Evolutionary conservation across 768 basidiomycete genomes (phyloP), one percentile per base, ranked within the genome.

Genomic region (Pulveroboletus frians): DNA sequence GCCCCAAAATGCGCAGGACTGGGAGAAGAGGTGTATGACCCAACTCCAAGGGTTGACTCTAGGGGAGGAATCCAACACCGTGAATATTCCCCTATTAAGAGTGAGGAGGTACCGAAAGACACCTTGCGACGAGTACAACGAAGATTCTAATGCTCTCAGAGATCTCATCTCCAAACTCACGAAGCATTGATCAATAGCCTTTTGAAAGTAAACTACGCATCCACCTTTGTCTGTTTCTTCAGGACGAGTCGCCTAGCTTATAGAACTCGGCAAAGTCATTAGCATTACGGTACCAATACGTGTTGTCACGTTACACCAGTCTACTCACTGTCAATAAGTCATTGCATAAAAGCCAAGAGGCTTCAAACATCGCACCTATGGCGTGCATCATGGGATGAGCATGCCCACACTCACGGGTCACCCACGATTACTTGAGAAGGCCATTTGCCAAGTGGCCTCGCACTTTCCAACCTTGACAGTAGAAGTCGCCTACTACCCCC

Each of bases 131-230:
- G 50, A 51, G 40, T 63, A 62, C 34, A 0, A n/a, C 1, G 53
- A 58, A 31, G 62, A 63, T 39, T 47, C 47, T 5, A n/a, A 46
- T 14, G 49, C 41, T 44, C 54, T 63, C 36, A 52, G 31, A 41
- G 36, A 41, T 38, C 27, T 59, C 26, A 47, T 63, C 23, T 55
- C 50, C 15, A 17, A 18, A 17, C 23, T 43, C 26, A 38, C 29
- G 18, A 51, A 20, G 26, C 17, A 7, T 43, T 26, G 2, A 46
- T 37, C 18, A 18, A 23, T 41, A 37, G 0, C 20, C 29, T 11
- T 11, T 31, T 27, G 44, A 23, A 14, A 57, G 36, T 36, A 43
- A 44, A 47, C 20, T 46, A 34, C 39, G 10, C 26, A 37, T 37
- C 38, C 13, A n/a, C 32, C 42, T 9, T n/a, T 39, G 18, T 27